A percentile compares a stretch with the other conserved stretches of the same genome.
Evolutionary conservation across 805 yeast species (phyloP).

Genomic region (Metschnikowia proteae): DNA sequence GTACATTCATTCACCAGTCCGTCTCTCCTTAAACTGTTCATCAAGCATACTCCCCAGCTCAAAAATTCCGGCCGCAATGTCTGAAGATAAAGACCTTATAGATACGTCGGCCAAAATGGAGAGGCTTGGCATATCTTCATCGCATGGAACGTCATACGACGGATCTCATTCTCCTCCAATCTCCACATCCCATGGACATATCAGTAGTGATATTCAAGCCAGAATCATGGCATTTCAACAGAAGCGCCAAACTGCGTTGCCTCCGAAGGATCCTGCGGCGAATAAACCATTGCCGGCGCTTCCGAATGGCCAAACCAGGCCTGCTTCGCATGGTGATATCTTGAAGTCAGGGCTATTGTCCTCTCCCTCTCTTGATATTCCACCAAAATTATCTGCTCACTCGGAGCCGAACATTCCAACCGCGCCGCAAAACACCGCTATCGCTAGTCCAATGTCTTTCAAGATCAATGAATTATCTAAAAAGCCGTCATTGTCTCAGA

Average conservation of each 20-base stretch:
- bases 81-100: slow-evolving; percentile 11
- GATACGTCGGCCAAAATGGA: slow-evolving; percentile 16
- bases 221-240: slow-evolving; percentile 84
- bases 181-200: slow-evolving; percentile 19
- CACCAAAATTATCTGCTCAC: background rate
- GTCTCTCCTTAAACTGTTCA: background rate
- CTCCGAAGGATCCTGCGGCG: slow-evolving; percentile 8
- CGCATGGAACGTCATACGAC: slow-evolving; percentile 14
- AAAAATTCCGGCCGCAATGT: slow-evolving; percentile 6
- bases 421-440: slow-evolving; percentile 1
- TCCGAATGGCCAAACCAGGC: slow-evolving; percentile 12
- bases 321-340: slow-evolving; percentile 12
- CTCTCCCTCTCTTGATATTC: slow-evolving; percentile 9
- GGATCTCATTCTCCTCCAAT: slow-evolving; percentile 19
- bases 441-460: slow-evolving; percentile 2
- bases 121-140: slow-evolving; percentile 11
- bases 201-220: slow-evolving; percentile 81
- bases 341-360: slow-evolving; percentile 8
- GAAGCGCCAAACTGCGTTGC: slow-evolving; percentile 42
- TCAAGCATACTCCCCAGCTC: background rate
- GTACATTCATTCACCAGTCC: background rate
- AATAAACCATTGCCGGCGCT: slow-evolving; percentile 17
- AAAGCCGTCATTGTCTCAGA: slow-evolving; percentile 47
- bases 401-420: background rate
- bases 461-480: slow-evolving; percentile 20